phyloP scores from a whole-genome alignment of 1,284 basidiomycete genomes.

The Boletus semigastroideus region DNA sequence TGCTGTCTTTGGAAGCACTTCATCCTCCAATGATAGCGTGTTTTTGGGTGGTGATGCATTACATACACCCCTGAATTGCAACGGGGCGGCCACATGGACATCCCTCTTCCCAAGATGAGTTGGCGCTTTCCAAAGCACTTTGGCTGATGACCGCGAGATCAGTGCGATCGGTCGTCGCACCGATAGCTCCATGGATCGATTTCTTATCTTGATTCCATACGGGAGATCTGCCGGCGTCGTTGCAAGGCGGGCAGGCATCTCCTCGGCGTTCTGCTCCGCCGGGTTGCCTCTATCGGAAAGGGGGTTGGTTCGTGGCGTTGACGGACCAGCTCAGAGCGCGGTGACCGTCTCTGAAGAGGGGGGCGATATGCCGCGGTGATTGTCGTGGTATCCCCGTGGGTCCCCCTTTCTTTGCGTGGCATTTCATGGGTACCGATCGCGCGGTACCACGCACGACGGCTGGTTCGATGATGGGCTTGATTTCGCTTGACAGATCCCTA shows the following conservation, averaged over 20 bases:
- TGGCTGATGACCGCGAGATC: background rate
- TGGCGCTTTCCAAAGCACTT: background rate
- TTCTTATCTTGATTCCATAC: background rate
- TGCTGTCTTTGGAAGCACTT: background rate
- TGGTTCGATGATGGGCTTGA: no score
- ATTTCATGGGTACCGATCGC: no score
- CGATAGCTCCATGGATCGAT: conserved; percentile 4
- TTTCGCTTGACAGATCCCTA: no score
- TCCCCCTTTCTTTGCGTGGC: no score
- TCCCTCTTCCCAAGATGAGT: background rate
- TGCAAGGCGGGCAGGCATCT: background rate
- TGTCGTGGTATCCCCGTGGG: background rate
- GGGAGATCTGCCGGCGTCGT: background rate
- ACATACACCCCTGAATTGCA: conserved; percentile 8
- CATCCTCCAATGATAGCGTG: background rate
- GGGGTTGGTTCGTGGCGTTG: background rate
- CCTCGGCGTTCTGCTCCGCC: background rate
- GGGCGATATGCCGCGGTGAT: background rate
- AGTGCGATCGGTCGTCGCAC: background rate
- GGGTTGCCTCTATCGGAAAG: background rate
- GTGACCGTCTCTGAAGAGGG: background rate
- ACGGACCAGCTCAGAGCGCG: no score
- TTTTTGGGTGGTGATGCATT: background rate
- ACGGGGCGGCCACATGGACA: background rate
- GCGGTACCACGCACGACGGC: no score